Conservation (phyloP, 352 stramenopile genomes). For the Vaucheria bursata region DNA sequence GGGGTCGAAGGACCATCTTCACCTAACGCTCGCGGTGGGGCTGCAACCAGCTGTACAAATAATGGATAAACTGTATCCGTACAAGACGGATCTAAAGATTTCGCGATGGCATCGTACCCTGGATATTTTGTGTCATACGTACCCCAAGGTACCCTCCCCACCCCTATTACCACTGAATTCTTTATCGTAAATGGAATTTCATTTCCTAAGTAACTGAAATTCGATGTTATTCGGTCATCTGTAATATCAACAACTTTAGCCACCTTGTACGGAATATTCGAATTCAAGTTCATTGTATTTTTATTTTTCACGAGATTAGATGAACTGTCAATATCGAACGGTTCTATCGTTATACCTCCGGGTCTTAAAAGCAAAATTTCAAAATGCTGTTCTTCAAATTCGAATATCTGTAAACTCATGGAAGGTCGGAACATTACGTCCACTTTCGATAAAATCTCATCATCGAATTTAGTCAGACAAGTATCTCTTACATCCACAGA, state of each 20-base stretch:
- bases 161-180: constrained; percentile 21
- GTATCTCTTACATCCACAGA: no score
- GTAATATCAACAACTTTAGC: constrained; percentile 30
- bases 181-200: constrained; percentile 9
- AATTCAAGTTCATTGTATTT: no score
- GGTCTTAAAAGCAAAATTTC: not conserved
- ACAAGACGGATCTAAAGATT: not conserved
- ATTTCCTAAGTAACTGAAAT: constrained; percentile 17
- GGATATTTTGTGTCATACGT: not conserved
- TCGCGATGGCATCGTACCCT: constrained; percentile 17
- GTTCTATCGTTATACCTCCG: not conserved
- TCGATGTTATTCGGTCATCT: constrained; percentile 15
- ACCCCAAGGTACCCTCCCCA: constrained; percentile 25
- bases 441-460: not conserved
- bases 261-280: no score
- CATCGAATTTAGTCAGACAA: no score
- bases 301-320: no score
- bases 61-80: constrained; percentile 17
- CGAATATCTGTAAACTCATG: not conserved
- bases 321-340: not conserved
- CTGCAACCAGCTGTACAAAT: constrained; percentile 35
- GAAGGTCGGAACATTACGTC: not conserved
- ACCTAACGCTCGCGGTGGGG: not conserved
- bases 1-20: no score
- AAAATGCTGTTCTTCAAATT: not conserved